These are phyloP conservation scores for Pichia paraexigua DNA, from an alignment of 805 yeast species.

Conservation along the genomic window DNA sequence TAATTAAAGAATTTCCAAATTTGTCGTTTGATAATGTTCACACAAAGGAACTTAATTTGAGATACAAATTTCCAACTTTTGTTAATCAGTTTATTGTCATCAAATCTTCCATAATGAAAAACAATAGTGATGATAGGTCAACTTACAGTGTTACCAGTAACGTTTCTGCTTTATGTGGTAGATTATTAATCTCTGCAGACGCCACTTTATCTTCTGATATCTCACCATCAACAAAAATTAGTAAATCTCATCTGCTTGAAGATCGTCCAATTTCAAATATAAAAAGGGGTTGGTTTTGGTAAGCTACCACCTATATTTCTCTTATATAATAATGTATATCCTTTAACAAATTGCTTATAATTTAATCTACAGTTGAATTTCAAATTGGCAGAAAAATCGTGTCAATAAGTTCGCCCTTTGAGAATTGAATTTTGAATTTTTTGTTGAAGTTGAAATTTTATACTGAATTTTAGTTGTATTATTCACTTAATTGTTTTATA, in stretches of 20 bases:
- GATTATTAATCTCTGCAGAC: constrained; percentile 47
- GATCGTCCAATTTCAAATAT: not conserved
- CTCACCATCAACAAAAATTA: not conserved
- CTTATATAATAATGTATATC: not conserved
- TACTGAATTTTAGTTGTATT: not conserved
- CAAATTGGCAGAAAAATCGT: not conserved
- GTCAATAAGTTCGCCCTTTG: not conserved
- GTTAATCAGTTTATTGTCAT: constrained; percentile 72
- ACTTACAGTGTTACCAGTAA: constrained; percentile 39
- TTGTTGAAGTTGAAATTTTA: not conserved
- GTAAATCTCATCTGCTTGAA: not conserved
- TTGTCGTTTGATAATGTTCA: constrained; percentile 23
- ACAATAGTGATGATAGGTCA: constrained; percentile 23
- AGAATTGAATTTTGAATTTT: not conserved
- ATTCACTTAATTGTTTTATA: too few relatives aligned
- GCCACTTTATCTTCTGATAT: constrained; percentile 26
- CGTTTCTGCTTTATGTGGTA: constrained; percentile 46
- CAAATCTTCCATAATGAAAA: constrained; percentile 36
- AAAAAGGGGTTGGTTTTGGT: constrained; percentile 11
- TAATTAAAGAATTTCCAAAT: constrained; percentile 20
- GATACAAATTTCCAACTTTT: constrained; percentile 64
- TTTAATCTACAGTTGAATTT: not conserved
- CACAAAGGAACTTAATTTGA: constrained; percentile 40
- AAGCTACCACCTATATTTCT: not conserved
- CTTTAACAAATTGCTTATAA: not conserved